Conservation (phyloP, 2,329 filamentous ascomycete genomes). For the Aschersonia sp. region DNA sequence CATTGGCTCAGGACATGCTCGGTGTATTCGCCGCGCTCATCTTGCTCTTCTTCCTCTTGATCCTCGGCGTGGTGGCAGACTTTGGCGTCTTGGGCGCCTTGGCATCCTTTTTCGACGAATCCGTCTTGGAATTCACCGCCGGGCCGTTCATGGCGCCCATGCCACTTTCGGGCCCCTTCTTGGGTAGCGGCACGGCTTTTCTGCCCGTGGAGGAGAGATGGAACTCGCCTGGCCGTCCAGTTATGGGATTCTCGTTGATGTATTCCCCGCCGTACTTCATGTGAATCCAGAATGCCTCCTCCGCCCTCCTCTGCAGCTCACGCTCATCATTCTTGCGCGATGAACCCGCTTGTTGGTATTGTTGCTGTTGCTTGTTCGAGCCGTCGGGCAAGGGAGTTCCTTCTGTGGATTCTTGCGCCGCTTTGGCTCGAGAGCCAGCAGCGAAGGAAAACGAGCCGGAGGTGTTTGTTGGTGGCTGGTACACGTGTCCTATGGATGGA, state of each 20-base stretch:
- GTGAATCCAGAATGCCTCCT: slow-evolving; percentile 43
- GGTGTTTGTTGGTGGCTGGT: slow-evolving; percentile 23
- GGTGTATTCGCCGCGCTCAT: slow-evolving; percentile 19
- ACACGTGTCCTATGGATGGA: slow-evolving; percentile 37
- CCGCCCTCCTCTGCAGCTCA: slow-evolving; percentile 32
- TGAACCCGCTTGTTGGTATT: slow-evolving; percentile 8
- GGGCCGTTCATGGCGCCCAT: slow-evolving; percentile 21
- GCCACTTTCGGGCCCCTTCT: slow-evolving; percentile 13
- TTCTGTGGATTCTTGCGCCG: slow-evolving; percentile 25
- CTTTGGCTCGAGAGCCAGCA: slow-evolving; percentile 8
- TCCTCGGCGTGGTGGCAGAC: slow-evolving; percentile 25
- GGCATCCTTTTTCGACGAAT: slow-evolving; percentile 30
- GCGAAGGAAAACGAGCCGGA: neutral
- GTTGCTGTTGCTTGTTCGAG: slow-evolving; percentile 7
- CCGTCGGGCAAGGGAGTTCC: slow-evolving; percentile 32
- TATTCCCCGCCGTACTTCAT: slow-evolving; percentile 47
- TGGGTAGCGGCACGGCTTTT: slow-evolving; percentile 22
- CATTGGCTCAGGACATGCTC: slow-evolving; percentile 9
- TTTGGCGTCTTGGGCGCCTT: slow-evolving; percentile 30
- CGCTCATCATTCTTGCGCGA: slow-evolving; percentile 22
- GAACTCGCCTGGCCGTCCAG: slow-evolving; percentile 50
- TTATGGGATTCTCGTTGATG: slow-evolving; percentile 55
- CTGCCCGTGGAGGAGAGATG: slow-evolving; percentile 47
- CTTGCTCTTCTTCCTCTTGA: slow-evolving; percentile 34
- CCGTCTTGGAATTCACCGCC: slow-evolving; percentile 24